These are phyloP conservation scores for Pseudogymnoascus sp. DNA, from an alignment of 2,329 filamentous ascomycete species.

Conservation along the genomic window DNA sequence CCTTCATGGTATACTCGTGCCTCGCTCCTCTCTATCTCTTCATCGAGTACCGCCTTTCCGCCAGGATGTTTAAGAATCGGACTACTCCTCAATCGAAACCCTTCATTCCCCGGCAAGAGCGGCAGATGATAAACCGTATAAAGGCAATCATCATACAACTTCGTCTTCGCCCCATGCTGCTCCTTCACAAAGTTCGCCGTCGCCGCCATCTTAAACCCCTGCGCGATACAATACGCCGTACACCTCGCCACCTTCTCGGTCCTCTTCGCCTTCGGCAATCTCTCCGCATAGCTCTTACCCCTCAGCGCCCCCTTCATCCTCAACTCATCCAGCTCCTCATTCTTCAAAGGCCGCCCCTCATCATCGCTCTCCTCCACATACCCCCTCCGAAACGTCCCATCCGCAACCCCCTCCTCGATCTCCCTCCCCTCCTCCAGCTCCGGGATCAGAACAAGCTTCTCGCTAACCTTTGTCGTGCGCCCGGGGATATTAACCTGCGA, in stretches of 20 bases:
- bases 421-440: conserved; percentile 61
- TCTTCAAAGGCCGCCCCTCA: conserved; percentile 56
- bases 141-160: conserved; percentile 94
- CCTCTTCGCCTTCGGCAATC: conserved; percentile 78
- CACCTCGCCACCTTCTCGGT: conserved; percentile 82
- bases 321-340: conserved; percentile 59
- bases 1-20: conserved; percentile 82
- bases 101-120: conserved; percentile 73
- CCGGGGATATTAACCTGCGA: conserved; percentile 57
- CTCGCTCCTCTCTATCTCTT: conserved; percentile 94
- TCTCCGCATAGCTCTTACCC: conserved; percentile 89
- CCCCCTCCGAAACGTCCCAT: conserved; percentile 39
- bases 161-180: conserved; percentile 83
- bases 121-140: conserved; percentile 94
- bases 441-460: conserved; percentile 91
- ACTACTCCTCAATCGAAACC: conserved; percentile 80
- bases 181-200: conserved; percentile 85
- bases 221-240: conserved; percentile 93
- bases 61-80: conserved; percentile 89
- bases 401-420: conserved; percentile 50
- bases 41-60: conserved; percentile 83
- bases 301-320: conserved; percentile 52
- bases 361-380: conserved; percentile 39
- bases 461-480: conserved; percentile 85
- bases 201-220: conserved; percentile 80